Evolutionary conservation across 2,329 filamentous ascomycete genomes (phyloP).

Genomic region (Nigrospora osmanthi): DNA sequence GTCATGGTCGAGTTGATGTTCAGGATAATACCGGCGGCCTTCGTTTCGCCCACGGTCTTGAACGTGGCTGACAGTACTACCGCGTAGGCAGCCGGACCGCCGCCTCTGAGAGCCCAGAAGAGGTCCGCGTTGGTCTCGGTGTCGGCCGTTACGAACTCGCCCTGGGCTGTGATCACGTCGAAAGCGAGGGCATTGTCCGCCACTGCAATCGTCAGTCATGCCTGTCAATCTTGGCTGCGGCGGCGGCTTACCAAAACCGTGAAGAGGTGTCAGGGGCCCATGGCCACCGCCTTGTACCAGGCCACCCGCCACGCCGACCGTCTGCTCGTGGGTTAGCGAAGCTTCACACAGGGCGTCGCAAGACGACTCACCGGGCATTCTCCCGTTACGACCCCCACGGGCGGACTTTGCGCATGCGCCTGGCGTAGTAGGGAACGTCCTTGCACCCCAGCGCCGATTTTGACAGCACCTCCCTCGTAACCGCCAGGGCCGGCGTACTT

Average conservation of each 20-base stretch:
- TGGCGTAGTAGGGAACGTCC: conserved; percentile 33
- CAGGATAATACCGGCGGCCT: conserved; percentile 31
- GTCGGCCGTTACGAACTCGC: conserved; percentile 34
- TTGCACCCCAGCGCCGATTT: conserved; percentile 43
- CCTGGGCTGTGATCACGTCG: conserved; percentile 36
- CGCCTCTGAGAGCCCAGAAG: conserved; percentile 49
- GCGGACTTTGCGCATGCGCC: conserved; percentile 27
- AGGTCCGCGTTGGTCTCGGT: conserved; percentile 39
- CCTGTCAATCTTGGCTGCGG: neutral
- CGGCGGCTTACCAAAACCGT: conserved; percentile 13
- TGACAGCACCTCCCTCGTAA: conserved; percentile 41
- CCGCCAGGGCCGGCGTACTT: conserved; percentile 18
- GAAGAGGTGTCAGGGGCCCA: conserved; percentile 29
- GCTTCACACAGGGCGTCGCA: no score
- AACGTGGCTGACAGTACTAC: conserved; percentile 44
- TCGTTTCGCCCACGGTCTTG: conserved; percentile 40
- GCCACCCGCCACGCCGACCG: conserved; percentile 53
- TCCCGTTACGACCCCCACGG: conserved; percentile 39
- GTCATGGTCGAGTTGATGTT: conserved; percentile 27
- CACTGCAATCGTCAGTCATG: conserved; percentile 9
- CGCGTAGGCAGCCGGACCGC: conserved; percentile 44
- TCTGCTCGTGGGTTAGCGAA: conserved; percentile 17
- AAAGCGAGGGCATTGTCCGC: conserved; percentile 41
- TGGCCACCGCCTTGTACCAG: conserved; percentile 51
- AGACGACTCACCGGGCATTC: conserved; percentile 35